Conservation (phyloP, 2,329 filamentous ascomycete genomes). For the Diplocarpon rosae region DNA sequence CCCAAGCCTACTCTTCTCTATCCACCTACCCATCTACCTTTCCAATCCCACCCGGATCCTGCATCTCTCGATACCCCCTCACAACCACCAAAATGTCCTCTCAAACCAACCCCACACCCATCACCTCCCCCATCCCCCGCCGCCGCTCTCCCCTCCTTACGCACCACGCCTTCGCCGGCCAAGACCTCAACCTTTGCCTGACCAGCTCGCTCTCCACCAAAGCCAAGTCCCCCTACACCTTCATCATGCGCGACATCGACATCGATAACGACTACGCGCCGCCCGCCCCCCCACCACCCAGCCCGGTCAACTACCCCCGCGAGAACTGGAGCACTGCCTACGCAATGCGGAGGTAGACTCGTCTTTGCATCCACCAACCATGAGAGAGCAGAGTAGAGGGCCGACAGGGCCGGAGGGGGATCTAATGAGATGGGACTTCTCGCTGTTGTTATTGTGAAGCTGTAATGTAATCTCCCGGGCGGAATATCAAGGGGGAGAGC, state of each 20-base stretch:
- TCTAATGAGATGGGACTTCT: too few relatives aligned
- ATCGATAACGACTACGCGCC: conserved; percentile 48
- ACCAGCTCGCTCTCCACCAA: conserved; percentile 20
- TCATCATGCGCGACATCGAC: conserved; percentile 13
- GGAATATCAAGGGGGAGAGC: too few relatives aligned
- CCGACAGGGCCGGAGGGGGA: too few relatives aligned
- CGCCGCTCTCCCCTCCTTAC: conserved; percentile 36
- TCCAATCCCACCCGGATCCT: not conserved
- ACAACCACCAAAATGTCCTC: conserved; percentile 21
- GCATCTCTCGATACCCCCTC: not conserved
- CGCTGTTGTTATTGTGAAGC: too few relatives aligned
- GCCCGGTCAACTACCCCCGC: conserved; percentile 48
- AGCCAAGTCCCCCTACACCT: conserved; percentile 19
- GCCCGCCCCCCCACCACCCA: conserved; percentile 54
- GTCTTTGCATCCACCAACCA: too few relatives aligned
- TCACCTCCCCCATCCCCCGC: conserved; percentile 30
- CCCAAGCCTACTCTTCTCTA: too few relatives aligned
- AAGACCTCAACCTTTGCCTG: conserved; percentile 23
- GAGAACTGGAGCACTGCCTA: conserved; percentile 38
- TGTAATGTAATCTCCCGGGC: too few relatives aligned
- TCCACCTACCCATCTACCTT: too few relatives aligned
- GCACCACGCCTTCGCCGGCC: conserved; percentile 18
- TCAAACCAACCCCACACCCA: conserved; percentile 21
- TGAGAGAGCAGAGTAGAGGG: too few relatives aligned
- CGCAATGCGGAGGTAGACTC: too few relatives aligned